Conservation (phyloP, 1,139 yeast genomes). For the Magnusiomyces tetraspermus region DNA sequence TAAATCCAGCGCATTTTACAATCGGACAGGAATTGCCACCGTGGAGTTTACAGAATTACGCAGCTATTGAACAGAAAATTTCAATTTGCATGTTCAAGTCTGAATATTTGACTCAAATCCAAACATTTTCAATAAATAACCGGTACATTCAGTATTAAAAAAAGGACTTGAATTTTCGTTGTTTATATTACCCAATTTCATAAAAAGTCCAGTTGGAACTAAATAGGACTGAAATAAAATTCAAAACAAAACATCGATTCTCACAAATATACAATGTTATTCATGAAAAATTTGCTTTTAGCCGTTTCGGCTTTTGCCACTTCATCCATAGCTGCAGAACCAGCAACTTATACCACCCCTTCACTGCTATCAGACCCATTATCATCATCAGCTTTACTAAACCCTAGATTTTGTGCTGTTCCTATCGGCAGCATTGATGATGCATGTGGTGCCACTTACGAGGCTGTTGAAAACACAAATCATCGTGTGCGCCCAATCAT, state of each 20-base stretch:
- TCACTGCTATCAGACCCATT: background rate
- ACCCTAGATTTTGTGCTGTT: constrained; percentile 13
- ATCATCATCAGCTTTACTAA: background rate
- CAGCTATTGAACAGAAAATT: no score
- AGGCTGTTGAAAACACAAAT: constrained; percentile 46
- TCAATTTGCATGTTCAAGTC: no score
- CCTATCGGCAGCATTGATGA: constrained; percentile 23
- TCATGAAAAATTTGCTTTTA: no score
- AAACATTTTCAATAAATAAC: no score
- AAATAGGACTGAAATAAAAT: background rate
- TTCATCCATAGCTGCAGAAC: background rate
- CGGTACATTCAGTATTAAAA: no score
- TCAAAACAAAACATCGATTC: background rate
- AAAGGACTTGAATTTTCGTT: no score
- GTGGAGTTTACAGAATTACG: no score
- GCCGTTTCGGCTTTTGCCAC: background rate
- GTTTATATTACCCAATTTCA: no score
- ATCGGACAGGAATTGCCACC: no score
- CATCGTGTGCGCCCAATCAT: constrained; percentile 45
- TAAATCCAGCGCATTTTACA: no score
- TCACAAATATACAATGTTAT: no score
- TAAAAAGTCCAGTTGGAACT: background rate
- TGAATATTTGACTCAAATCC: no score
- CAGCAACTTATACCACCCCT: background rate
- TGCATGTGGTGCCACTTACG: constrained; percentile 45